Percentiles rank a stretch among this genome's conserved stretches.
phyloP scores from a whole-genome alignment of 108 stramenopile species.

The Skeletonema tropicum region DNA sequence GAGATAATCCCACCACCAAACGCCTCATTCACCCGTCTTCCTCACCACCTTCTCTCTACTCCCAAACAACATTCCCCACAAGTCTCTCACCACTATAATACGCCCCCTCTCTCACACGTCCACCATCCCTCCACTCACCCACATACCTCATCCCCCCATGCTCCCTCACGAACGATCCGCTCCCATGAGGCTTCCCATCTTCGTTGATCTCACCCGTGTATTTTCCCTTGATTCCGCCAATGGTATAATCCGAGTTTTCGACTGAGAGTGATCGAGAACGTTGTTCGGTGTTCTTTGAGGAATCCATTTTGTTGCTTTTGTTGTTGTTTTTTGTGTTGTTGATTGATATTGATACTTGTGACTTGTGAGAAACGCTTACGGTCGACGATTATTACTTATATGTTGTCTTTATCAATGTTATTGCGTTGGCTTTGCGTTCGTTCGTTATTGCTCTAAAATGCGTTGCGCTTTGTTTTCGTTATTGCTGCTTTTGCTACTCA shows the following conservation, averaged over 20 bases:
- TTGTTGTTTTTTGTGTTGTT: background rate
- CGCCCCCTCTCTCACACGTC: slow-evolving; percentile 25
- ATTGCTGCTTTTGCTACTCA: too few species aligned
- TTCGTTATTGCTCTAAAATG: too few species aligned
- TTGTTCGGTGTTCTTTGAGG: slow-evolving; percentile 1
- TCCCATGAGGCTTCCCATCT: slow-evolving; percentile 28
- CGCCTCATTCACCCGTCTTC: background rate
- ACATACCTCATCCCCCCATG: slow-evolving; percentile 21
- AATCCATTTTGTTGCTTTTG: background rate
- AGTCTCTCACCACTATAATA: slow-evolving; percentile 29
- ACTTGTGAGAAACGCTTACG: too few species aligned
- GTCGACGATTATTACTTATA: too few species aligned
- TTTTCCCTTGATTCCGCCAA: slow-evolving; percentile 17
- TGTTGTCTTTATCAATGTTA: too few species aligned
- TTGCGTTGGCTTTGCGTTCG: too few species aligned
- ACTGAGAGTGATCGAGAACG: slow-evolving; percentile 1
- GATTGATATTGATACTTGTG: too few species aligned
- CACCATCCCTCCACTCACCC: slow-evolving; percentile 30
- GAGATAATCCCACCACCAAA: background rate
- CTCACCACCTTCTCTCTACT: background rate
- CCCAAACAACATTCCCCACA: slow-evolving; percentile 18
- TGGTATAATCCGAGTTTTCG: slow-evolving; percentile 4
- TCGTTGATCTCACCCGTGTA: slow-evolving; percentile 38
- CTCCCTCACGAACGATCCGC: slow-evolving; percentile 33
- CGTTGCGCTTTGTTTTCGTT: too few species aligned